A percentile compares a stretch with the other conserved stretches of the same genome.
These are phyloP conservation scores for Dothiorella sarmentorum DNA, from an alignment of 2,329 filamentous ascomycete species.

Conservation along the genomic window DNA sequence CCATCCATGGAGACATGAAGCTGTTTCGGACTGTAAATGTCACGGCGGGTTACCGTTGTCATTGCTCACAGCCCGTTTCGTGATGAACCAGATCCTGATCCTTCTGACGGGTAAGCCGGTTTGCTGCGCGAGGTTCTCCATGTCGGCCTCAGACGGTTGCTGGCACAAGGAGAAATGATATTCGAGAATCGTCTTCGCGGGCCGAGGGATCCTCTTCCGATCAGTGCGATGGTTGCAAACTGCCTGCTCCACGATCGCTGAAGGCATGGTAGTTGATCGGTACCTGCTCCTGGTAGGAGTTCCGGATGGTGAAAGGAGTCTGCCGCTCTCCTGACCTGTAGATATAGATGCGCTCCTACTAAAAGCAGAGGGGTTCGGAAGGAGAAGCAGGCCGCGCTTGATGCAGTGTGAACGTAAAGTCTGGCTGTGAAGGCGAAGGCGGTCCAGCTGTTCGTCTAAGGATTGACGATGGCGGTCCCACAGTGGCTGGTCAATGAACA, in stretches of 20 bases:
- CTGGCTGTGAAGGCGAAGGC: neutral
- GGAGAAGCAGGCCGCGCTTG: slow-evolving; percentile 7
- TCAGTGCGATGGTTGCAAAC: neutral
- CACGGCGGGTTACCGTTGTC: neutral
- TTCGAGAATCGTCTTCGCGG: slow-evolving; percentile 3
- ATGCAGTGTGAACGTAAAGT: neutral
- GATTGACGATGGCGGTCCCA: slow-evolving; percentile 7
- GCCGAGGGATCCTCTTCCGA: neutral
- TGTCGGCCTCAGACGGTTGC: neutral
- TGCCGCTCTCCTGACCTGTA: neutral
- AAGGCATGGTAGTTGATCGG: neutral
- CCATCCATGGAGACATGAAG: too few species aligned
- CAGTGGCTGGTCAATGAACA: slow-evolving; percentile 2
- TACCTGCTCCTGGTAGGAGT: neutral
- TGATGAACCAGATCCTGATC: slow-evolving; percentile 7
- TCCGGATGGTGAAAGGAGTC: neutral
- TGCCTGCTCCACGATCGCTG: neutral
- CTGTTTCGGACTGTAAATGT: neutral
- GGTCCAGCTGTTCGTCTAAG: neutral
- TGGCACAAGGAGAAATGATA: neutral
- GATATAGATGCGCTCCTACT: neutral
- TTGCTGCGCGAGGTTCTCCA: neutral
- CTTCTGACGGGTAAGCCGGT: neutral
- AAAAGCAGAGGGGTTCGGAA: slow-evolving; percentile 2
- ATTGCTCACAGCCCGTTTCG: neutral